Base-by-base conservation (phyloP, 1,284 basidiomycete species). In the Rhodotorula sp. region DNA sequence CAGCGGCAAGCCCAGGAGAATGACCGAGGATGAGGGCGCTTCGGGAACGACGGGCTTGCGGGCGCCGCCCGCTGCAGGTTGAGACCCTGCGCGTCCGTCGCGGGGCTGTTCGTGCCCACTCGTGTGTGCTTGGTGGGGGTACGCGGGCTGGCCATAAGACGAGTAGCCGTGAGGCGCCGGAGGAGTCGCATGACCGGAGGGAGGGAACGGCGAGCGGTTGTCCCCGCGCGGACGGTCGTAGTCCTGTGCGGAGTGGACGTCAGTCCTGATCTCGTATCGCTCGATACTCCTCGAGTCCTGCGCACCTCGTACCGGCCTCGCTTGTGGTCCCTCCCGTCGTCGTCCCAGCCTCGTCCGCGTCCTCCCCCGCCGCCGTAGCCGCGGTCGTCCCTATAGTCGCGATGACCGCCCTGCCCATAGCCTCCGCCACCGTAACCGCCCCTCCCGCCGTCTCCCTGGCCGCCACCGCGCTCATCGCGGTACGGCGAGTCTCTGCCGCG, bases 1-100 rank as follows among this genome's bases (percentile, higher is more conserved):
- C 19, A 70, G 49, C n/a, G 78, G 78, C 9, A 79, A 68, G n/a
- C 77, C 77, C 25, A 79, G 75, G 12, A 79, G 68, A 21, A 79
- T 76, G 67, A 78, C 78, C 4, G 77, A 78, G 23, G 72, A 68
- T 0, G 74, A 76, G 19, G 70, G 68, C 27, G 74, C 56, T 54
- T 74, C 70, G 45, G 68, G 65, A 27, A 62, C 21, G 48, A 66
- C 71, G n/a, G 71, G 65, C 67, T 25, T 68, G 59, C 63, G 25
- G 60, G 23, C 25, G 55, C 27, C 12, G 25, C 50, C 44, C n/a
- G 41, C 23, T 60, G 64, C 0, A 44, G 44, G 7, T 44, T 49
- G 34, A 41, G 44, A 34, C 34, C 34, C 34, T 14, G 59, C 57
- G 19, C 42, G 23, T 21, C 42, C 34, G 50, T 64, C 48, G n/a